phyloP scores from a whole-genome alignment of 371 early-diverging fungal genomes.

The Dinochytrium kinnereticum region DNA sequence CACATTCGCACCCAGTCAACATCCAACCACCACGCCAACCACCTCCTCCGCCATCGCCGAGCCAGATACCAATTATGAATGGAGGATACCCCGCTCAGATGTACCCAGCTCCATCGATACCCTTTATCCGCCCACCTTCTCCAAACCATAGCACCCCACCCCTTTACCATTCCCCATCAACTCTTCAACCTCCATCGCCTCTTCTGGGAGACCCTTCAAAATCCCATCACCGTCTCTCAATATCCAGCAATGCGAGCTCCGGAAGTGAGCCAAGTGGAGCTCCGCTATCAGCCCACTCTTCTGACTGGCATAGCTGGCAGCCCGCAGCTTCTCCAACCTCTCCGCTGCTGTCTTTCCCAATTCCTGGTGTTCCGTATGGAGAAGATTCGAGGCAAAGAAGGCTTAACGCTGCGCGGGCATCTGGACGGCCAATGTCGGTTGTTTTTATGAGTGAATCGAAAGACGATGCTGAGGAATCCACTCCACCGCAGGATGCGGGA shows the following conservation, averaged over 20 bases:
- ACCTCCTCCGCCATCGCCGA: background rate
- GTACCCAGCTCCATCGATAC: background rate
- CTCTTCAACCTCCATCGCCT: background rate
- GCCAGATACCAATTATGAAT: background rate
- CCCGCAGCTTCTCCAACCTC: constrained; percentile 1
- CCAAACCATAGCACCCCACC: background rate
- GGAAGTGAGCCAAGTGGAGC: no score
- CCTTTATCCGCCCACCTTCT: background rate
- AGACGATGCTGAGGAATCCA: background rate
- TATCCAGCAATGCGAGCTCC: background rate
- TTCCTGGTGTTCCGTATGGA: background rate
- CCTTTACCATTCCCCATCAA: background rate
- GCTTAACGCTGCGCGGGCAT: background rate
- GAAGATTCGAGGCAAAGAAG: background rate
- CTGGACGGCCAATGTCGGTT: background rate
- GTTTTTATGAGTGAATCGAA: background rate
- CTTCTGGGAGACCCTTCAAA: background rate
- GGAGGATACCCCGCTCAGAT: background rate
- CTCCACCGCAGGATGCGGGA: background rate
- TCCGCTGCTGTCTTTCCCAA: background rate
- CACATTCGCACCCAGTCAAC: background rate
- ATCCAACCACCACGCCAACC: background rate
- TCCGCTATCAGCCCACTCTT: no score
- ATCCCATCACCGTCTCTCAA: background rate
- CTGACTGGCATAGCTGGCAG: no score